These are phyloP conservation scores for Starmerella riodocensis DNA, from an alignment of 805 yeast genomes.

Conservation along the genomic window DNA sequence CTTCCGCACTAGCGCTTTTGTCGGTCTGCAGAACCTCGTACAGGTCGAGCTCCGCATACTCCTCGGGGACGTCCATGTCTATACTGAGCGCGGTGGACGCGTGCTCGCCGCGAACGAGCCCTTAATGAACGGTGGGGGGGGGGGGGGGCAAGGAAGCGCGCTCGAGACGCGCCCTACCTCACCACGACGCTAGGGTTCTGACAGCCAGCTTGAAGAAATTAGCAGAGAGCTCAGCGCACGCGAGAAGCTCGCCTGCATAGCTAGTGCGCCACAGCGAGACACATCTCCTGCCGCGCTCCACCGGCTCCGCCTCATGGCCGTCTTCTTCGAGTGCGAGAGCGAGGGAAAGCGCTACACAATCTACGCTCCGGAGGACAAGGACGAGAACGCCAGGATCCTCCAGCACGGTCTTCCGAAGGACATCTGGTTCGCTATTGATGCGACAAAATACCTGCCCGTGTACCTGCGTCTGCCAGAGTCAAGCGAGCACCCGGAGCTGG, in stretches of 20 bases:
- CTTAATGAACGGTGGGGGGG: not conserved
- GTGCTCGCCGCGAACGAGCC: not conserved
- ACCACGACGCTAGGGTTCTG: too few species aligned
- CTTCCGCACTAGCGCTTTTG: slow-evolving; percentile 28
- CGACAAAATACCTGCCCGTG: slow-evolving; percentile 63
- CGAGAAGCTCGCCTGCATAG: not conserved
- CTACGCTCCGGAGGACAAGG: not conserved
- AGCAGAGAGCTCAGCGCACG: not conserved
- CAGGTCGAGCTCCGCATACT: slow-evolving; percentile 23
- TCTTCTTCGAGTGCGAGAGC: too few species aligned
- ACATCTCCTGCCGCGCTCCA: too few species aligned
- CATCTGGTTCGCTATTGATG: slow-evolving; percentile 70
- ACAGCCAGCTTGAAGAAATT: too few species aligned
- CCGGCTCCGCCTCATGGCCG: too few species aligned
- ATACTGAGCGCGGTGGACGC: not conserved
- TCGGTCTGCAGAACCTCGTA: slow-evolving; percentile 23
- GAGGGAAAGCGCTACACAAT: not conserved
- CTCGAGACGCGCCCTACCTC: too few species aligned
- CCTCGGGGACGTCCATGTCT: slow-evolving; percentile 21
- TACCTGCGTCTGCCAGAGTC: slow-evolving; percentile 48
- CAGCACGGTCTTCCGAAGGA: slow-evolving; percentile 53
- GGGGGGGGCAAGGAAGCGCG: not conserved
- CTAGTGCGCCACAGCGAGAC: too few species aligned
- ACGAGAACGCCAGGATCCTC: slow-evolving; percentile 28
- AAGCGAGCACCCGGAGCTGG: slow-evolving; percentile 26